A percentile compares a stretch with the other conserved stretches of the same genome.
phyloP scores from a whole-genome alignment of 306 rosid species.

The Malus asiatica region DNA sequence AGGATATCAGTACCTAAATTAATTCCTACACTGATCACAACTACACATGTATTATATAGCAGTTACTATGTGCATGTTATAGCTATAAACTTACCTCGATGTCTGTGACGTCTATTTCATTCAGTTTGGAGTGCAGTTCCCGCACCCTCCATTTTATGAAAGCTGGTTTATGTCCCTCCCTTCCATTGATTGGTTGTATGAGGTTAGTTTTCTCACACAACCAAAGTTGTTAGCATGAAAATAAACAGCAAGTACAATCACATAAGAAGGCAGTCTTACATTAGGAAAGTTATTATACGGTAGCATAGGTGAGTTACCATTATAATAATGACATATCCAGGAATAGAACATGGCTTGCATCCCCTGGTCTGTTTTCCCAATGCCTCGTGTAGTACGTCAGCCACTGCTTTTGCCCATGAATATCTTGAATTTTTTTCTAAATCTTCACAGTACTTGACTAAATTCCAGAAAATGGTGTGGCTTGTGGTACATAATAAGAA shows the following conservation, averaged over 20 bases:
- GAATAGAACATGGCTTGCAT: neutral
- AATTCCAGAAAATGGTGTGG: neutral
- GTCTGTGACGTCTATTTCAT: neutral
- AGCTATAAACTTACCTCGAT: neutral
- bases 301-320: neutral
- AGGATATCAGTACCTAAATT: too few species aligned
- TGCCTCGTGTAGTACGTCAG: neutral
- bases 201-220: constrained; percentile 3
- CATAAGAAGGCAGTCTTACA: too few species aligned
- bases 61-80: too few species aligned
- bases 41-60: neutral
- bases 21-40: neutral
- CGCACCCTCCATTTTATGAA: neutral
- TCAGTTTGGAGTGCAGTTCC: neutral
- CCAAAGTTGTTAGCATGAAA: neutral
- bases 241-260: neutral
- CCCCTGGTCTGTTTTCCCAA: neutral
- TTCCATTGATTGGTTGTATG: neutral
- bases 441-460: neutral
- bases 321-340: neutral
- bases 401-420: neutral
- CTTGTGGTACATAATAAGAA: neutral
- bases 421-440: too few species aligned
- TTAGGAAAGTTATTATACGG: neutral
- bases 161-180: neutral